Base-by-base conservation (phyloP, 1,139 yeast species). In the Diutina sp. region DNA sequence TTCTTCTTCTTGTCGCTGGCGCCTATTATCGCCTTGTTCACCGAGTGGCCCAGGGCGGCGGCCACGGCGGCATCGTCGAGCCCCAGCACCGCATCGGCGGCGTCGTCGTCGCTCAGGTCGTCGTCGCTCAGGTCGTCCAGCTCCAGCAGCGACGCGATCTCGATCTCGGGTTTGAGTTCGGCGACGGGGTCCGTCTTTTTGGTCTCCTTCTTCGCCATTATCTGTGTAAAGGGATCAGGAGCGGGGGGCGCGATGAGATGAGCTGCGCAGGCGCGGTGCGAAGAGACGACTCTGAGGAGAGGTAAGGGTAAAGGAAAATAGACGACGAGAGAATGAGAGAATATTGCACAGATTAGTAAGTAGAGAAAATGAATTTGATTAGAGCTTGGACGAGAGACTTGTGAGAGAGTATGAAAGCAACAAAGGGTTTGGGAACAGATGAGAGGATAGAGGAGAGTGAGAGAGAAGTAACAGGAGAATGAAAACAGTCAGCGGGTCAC, bases 1-100 rank as follows among this genome's bases (percentile, higher is more conserved):
- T 62, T 67, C 55, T 60, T 60, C 16, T 63, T 61, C 54, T 59
- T 57, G 30, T 53, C 57, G 14, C 59, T 58, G 28, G 61, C 54
- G n/a, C 50, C 53, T 50, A 32, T 32, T 30, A 50, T 50, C 45
- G 32, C 41, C 45, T 50, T 50, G 53, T 50, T 50, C 28, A 50
- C 53, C 41, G 53, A 28, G 53, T 50, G 53, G 12, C 53, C 53
- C 28, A n/a, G 14, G 45, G 53, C 29, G 25, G 25, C 46, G 28
- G 25, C 25, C 25, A 21, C n/a, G 32, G 30, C 45, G 18, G 18
- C 51, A 6, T 30, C 53, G 16, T 50, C 53, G 6, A 50, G 35
- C 41, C 53, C 53, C n/a, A 7, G 14, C 35, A 50, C 53, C 28
- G n/a, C 35, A 7, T 7, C 30, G 29, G 12, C 51, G 8, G 2